These are phyloP conservation scores for Kwoniella bestiolae DNA, from an alignment of 768 basidiomycete species.

Conservation along the genomic window DNA sequence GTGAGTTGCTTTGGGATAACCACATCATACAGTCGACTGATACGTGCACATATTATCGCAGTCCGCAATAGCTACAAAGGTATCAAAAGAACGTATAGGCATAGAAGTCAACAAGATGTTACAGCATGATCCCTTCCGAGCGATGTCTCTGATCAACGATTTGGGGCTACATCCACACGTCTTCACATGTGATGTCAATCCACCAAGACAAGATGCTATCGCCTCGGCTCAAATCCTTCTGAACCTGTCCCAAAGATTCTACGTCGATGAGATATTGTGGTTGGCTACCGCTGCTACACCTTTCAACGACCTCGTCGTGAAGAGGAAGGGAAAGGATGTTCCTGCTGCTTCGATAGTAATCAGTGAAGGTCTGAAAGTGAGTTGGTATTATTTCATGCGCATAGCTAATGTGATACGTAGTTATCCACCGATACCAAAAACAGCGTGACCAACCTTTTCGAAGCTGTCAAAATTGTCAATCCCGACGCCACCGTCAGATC, in stretches of 20 bases:
- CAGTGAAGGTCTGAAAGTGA: conserved; percentile 76
- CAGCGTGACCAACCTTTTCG: conserved; percentile 44
- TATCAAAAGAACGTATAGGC: conserved; percentile 87
- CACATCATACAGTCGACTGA: conserved; percentile 8
- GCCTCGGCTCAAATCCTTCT: conserved; percentile 68
- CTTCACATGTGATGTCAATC: conserved; percentile 44
- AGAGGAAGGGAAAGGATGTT: conserved; percentile 66
- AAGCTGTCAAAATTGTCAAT: conserved; percentile 24
- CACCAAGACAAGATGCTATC: conserved; percentile 61
- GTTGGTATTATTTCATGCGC: conserved; percentile 4
- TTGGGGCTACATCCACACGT: conserved; percentile 68
- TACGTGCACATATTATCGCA: conserved; percentile 33
- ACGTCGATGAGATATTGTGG: conserved; percentile 65
- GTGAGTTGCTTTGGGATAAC: conserved; percentile 24
- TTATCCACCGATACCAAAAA: conserved; percentile 49
- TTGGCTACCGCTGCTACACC: conserved; percentile 79
- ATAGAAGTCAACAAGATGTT: conserved; percentile 95
- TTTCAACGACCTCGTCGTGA: conserved; percentile 66
- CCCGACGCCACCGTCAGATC: conserved; percentile 28
- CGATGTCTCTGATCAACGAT: conserved; percentile 74
- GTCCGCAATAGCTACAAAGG: conserved; percentile 75
- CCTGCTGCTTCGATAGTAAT: conserved; percentile 72
- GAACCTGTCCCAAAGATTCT: conserved; percentile 55
- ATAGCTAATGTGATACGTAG: conserved; percentile 21
- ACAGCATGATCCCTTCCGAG: conserved; percentile 78